A percentile compares a stretch with the other conserved stretches of the same genome.
phyloP scores from a whole-genome alignment of 345 rosid species.

The Acer saccharum region DNA sequence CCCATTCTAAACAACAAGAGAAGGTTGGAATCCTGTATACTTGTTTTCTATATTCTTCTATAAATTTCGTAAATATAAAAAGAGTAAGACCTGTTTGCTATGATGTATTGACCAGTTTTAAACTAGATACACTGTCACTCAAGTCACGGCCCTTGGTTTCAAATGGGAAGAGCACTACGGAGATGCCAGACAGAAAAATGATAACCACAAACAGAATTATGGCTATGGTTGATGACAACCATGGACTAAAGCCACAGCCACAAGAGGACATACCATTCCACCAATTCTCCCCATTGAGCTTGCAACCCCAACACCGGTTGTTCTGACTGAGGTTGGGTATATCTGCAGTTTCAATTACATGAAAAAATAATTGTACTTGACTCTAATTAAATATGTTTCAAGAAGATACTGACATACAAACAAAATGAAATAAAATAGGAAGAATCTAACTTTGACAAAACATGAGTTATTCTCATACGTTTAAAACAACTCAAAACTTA shows the following conservation, averaged over 20 bases:
- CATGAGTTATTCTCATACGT: background rate
- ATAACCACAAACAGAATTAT: constrained; percentile 64
- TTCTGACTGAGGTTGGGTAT: constrained; percentile 83
- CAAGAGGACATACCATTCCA: constrained; percentile 86
- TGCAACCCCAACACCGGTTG: constrained; percentile 85
- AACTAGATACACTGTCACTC: constrained; percentile 43
- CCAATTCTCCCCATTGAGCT: constrained; percentile 93
- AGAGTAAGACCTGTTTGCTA: background rate
- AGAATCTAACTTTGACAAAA: background rate
- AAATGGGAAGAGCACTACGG: constrained; percentile 66
- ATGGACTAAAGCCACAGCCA: constrained; percentile 82
- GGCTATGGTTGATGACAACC: constrained; percentile 78
- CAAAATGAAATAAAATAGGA: background rate
- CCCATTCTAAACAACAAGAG: background rate
- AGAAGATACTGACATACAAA: constrained; percentile 13
- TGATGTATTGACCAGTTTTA: constrained; percentile 19
- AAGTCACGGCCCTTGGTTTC: constrained; percentile 84
- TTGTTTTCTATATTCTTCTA: background rate
- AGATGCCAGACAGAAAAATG: constrained; percentile 60
- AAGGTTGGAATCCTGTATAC: background rate
- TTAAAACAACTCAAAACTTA: background rate
- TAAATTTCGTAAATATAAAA: constrained; percentile 2
- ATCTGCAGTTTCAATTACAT: constrained; percentile 40
- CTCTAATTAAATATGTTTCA: background rate
- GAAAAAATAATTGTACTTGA: background rate